Conservation (phyloP, 306 rosid genomes). For the Boehmeria nivea region DNA sequence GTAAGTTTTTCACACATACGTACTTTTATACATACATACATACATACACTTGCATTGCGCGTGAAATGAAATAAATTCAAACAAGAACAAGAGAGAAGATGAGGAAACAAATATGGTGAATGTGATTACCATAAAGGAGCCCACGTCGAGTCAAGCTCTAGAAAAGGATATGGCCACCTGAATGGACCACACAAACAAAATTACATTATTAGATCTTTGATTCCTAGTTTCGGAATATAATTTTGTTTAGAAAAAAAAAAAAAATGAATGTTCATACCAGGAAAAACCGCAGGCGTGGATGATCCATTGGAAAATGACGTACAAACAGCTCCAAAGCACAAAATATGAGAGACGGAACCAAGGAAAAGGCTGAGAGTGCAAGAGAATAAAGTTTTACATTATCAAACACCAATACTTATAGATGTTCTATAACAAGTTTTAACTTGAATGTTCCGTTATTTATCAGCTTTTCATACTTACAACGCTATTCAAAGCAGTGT, state of each 20-base stretch:
- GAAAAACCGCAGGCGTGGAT: constrained; percentile 46
- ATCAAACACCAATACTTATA: background rate
- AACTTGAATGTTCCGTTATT: background rate
- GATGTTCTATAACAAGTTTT: background rate
- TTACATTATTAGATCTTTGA: constrained; percentile 10
- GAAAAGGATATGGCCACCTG: constrained; percentile 90
- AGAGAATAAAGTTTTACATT: background rate
- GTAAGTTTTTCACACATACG: background rate
- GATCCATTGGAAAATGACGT: constrained; percentile 64
- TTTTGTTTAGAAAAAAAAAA: background rate
- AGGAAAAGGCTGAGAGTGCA: constrained; percentile 65
- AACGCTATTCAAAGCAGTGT: constrained; percentile 64
- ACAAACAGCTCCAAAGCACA: constrained; percentile 65
- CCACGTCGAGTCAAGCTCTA: constrained; percentile 65
- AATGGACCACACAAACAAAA: background rate
- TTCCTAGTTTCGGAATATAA: background rate
- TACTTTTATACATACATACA: background rate
- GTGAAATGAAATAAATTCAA: background rate
- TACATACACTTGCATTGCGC: too few relatives aligned
- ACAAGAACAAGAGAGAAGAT: background rate
- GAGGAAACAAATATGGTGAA: background rate
- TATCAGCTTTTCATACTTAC: constrained; percentile 35
- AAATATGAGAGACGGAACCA: constrained; percentile 70
- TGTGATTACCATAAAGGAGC: constrained; percentile 68
- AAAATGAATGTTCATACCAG: constrained; percentile 23